Base-by-base conservation (phyloP, 2,329 filamentous ascomycete species). In the Alternaria novae-zelandiae region DNA sequence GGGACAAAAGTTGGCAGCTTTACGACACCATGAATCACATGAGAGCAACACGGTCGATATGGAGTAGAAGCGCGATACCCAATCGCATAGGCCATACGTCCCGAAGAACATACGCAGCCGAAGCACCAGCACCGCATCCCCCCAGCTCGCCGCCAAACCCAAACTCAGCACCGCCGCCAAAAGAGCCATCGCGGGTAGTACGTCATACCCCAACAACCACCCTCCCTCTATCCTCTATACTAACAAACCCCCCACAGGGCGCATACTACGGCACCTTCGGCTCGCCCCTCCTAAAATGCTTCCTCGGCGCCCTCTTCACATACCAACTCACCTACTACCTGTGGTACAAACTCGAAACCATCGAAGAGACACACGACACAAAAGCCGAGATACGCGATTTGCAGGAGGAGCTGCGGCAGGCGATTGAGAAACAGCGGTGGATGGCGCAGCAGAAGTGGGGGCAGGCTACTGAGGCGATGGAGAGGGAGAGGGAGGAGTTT, bases 321-420 rank as follows among this genome's bases (percentile, higher is more conserved):
- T 96, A 95, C 78, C 92, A 96, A 80, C 72, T 91, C n/a, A 80
- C 86, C 13, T 95, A 94, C 81, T 93, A 88, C 83, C 82, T 82
- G 13, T 96, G 92, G 92, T 77, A 87, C 41, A 92, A 90, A 79
- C 83, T 95, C 54, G 92, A 94, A 79, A 86, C 87, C 32, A 85
- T 92, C 57, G 92, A 96, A 81, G 83, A 87, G 60, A 88, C 86
- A 74, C 81, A 82, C 20, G 83, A 88, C 47, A 87, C 86, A 45
- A 58, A 59, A 15, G 66, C 50, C 6, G 70, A 72, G 53, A 71
- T 76, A 23, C 55, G 49, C 13, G 65, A 65, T 23, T 41, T 77
- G 54, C 72, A 74, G 26, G 57, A 61, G 17, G 68, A 77, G 57
- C 59, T 78, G 43, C 66, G 63, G 45, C 65, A 69, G 15, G 72